Percentiles rank a stretch among this genome's conserved stretches.
These are phyloP conservation scores for Claviceps purpurea DNA, from an alignment of 2,329 filamentous ascomycete genomes.

Conservation along the genomic window DNA sequence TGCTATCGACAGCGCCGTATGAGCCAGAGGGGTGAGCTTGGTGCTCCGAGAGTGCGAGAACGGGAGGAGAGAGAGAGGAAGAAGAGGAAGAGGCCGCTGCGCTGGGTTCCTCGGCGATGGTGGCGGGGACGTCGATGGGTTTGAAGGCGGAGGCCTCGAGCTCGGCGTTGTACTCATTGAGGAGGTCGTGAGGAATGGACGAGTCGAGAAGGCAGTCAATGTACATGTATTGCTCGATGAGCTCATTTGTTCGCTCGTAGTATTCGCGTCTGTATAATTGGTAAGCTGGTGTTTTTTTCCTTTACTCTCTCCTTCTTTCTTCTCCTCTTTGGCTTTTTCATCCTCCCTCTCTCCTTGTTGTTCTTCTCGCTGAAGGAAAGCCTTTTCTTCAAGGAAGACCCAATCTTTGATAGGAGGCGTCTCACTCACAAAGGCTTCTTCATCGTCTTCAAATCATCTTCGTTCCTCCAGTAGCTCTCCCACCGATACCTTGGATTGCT, in stretches of 20 bases:
- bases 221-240: conserved; percentile 86
- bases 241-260: conserved; percentile 77
- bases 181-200: conserved; percentile 77
- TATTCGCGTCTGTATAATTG: conserved; percentile 49
- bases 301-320: too few species aligned
- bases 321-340: too few species aligned
- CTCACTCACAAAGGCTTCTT: conserved; percentile 49
- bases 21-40: conserved; percentile 6
- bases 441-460: conserved; percentile 60
- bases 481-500: conserved; percentile 77
- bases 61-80: conserved; percentile 6
- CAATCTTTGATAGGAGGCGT: neutral
- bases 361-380: neutral
- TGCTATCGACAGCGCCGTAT: conserved; percentile 18
- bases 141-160: conserved; percentile 41
- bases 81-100: conserved; percentile 15
- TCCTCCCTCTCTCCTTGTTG: neutral
- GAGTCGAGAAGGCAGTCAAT: conserved; percentile 86
- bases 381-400: neutral
- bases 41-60: conserved; percentile 6
- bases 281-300: neutral
- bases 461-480: conserved; percentile 74
- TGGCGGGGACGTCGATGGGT: conserved; percentile 50
- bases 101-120: conserved; percentile 58
- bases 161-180: conserved; percentile 71